Evolutionary conservation across 768 basidiomycete species (phyloP), one percentile per base, ranked within the genome.

Genomic region (Trametes meyenii): DNA sequence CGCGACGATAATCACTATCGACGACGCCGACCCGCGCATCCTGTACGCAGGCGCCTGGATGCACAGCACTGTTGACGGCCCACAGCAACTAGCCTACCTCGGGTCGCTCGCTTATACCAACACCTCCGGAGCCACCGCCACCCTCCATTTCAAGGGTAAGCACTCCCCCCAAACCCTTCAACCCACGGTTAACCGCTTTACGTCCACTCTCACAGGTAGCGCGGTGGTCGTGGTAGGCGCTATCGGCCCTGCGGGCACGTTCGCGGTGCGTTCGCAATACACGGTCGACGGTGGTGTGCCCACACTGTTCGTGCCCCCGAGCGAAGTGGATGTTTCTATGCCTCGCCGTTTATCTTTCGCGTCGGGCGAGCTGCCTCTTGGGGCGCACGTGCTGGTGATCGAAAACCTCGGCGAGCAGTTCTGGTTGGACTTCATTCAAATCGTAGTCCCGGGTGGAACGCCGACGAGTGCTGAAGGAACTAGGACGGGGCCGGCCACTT

Each of bases 341-440:
- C 39, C 45, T 21, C 42, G 43, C 5, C 50, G 29, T 2, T 43
- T 52, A 44, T 60, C 52, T 23, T 60, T 52, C 44, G 33, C 24
- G 24, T 60, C 58, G 0, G 29, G 43, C n/a, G 21, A 5, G 42
- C 29, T 60, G 8, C 29, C 50, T 1, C 14, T 33, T 0, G 58
- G 50, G 17, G 8, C 17, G 21, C 58, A 60, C 44, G 26, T 13
- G 10, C 24, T 60, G 43, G 46, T 26, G 14, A 42, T 60, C 36
- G 16, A 52, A 13, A 60, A 60, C 21, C 50, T 60, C 35, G 58
- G 58, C 12, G 43, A 52, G 43, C 49, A 60, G 36, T 53, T 52
- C 43, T 60, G 50, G 49, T n/a, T 60, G 33, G 58, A 60, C 42
- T 45, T 14, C 17, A 60, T 60, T n/a, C 33, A 45, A 19, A n/a